Conservation (phyloP, 352 stramenopile genomes). For the Phytophthora constricta region DNA sequence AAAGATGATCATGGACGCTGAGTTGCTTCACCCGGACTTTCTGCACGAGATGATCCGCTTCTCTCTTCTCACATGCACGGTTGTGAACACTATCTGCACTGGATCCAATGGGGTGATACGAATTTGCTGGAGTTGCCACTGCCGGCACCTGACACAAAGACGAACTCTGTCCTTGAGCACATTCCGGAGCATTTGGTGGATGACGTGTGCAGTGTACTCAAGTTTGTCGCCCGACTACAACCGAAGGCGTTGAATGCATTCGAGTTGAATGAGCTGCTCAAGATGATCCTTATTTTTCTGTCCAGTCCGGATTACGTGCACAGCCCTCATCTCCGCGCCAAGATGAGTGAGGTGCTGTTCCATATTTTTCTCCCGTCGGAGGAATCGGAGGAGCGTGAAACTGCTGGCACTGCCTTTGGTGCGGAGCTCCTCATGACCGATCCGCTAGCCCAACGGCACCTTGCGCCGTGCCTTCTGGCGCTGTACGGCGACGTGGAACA, state of each 20-base stretch:
- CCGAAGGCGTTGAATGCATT: slow-evolving; percentile 86
- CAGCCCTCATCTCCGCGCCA: slow-evolving; percentile 94
- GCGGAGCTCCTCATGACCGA: slow-evolving; percentile 74
- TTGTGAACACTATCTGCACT: slow-evolving; percentile 68
- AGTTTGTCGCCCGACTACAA: slow-evolving; percentile 90
- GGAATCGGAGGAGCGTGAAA: slow-evolving; percentile 81
- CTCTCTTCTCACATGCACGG: slow-evolving; percentile 63
- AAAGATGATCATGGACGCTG: slow-evolving; percentile 85
- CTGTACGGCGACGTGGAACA: slow-evolving; percentile 99
- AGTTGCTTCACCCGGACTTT: slow-evolving; percentile 80
- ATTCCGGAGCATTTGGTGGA: slow-evolving; percentile 97
- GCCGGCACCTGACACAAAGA: slow-evolving; percentile 31
- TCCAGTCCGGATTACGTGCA: slow-evolving; percentile 87
- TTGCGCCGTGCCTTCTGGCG: slow-evolving; percentile 96
- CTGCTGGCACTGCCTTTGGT: slow-evolving; percentile 51
- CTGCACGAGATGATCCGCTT: slow-evolving; percentile 82
- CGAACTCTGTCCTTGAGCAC: slow-evolving; percentile 61
- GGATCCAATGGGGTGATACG: slow-evolving; percentile 21
- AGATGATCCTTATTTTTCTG: slow-evolving; percentile 92
- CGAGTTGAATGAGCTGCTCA: slow-evolving; percentile 90
- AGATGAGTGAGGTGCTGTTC: slow-evolving; percentile 97
- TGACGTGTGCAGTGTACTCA: slow-evolving; percentile 93
- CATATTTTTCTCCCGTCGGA: slow-evolving; percentile 94
- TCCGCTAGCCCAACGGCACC: slow-evolving; percentile 73
- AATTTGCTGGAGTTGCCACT: slow-evolving; percentile 47